Base-by-base conservation (phyloP, 768 basidiomycete species). In the Saitozyma podzolica region DNA sequence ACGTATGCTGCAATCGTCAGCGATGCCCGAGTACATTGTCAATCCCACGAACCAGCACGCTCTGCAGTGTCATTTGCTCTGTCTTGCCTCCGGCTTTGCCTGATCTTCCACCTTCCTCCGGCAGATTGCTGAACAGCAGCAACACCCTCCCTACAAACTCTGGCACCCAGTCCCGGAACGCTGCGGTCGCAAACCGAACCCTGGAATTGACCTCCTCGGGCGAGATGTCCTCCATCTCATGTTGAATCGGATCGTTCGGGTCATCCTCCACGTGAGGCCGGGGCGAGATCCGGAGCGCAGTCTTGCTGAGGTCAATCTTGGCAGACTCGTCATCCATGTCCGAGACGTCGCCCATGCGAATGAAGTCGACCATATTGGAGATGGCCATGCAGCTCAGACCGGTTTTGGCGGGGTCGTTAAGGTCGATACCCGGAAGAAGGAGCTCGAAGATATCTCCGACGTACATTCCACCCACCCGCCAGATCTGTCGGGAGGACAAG, bases 381-480 rank as follows among this genome's bases (percentile, higher is more conserved):
- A 76, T 76, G 9, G 74, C 74, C 72, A 76, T 73, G 57, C 74
- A 73, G 40, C 65, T 58, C 13, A 76, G 56, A 6, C 66, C 69
- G 9, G 74, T 76, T 61, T 76, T 76, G 62, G 66, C 54, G 19
- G 80, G 80, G 52, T 81, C 80, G 62, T 81, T 81, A 41, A 93
- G 82, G 81, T 94, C 92, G 67, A 94, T 91, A 6, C 90, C 91
- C 8, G 91, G 90, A 55, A 92, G 84, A 19, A 91, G 83, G 17
- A 93, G 83, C 58, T 92, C 86, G 65, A 95, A 83, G 50, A 93
- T 87, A 6, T 88, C 86, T 10, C 90, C 82, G 10, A 95, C 83
- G 76, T 90, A 85, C 74, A 91, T 91, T 3, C 89, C 90, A 13
- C 92, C 91, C 7, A 86, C 83, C 66, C 90, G 89, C 79, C 90